Evolutionary conservation across 345 rosid genomes (phyloP).

Genomic region (Rhizophora apiculata): DNA sequence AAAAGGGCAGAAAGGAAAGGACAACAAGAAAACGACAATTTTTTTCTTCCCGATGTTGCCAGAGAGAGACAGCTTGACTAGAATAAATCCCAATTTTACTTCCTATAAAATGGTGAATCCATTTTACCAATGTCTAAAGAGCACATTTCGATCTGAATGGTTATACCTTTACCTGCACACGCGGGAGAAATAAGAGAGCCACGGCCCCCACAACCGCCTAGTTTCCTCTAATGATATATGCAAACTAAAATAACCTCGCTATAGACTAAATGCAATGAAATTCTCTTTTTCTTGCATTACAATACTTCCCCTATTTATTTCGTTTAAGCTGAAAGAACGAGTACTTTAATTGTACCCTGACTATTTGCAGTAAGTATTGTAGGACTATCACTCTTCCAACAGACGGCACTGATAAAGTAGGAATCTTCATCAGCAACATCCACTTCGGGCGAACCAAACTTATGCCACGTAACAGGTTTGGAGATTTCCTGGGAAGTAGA

Average conservation of each 20-base stretch:
- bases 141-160: neutral
- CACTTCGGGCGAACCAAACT: conserved; percentile 83
- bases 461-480: conserved; percentile 74
- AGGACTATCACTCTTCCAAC: conserved; percentile 97
- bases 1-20: accelerated
- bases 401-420: conserved; percentile 89
- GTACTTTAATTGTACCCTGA: conserved; percentile 95
- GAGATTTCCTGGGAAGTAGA: conserved; percentile 70
- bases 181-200: conserved; percentile 2
- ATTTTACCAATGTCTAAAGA: neutral
- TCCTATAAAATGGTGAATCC: neutral
- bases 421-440: conserved; percentile 88
- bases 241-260: conserved; percentile 4
- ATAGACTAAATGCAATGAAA: neutral
- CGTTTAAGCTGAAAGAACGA: conserved; percentile 71
- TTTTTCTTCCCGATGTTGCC: no score
- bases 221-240: conserved; percentile 5
- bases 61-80: neutral
- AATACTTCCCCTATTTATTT: neutral
- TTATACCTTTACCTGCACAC: neutral
- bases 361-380: conserved; percentile 94
- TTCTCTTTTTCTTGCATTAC: neutral
- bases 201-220: neutral
- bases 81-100: neutral
- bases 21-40: no score